Evolutionary conservation across 305 asterid species (phyloP), one percentile per base, ranked within the genome.

Genomic region (Plantago coronopus): DNA sequence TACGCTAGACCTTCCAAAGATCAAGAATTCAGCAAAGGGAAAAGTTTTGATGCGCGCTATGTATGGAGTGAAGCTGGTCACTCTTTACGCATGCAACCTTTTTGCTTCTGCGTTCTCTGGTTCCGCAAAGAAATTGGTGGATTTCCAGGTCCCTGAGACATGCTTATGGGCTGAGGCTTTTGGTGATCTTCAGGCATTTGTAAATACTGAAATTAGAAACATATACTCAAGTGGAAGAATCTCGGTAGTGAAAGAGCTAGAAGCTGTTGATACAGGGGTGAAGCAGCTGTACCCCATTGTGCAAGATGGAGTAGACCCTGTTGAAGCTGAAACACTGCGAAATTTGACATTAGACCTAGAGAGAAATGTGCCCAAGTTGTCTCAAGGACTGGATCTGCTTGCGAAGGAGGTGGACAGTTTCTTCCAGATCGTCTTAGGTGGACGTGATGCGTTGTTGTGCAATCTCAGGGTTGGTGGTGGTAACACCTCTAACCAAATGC

Each of bases 1-100:
- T 62, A 81, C 85, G 22, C 77, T 88, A 27, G 77, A 85, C 77
- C 83, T 79, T 14, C 96, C 98, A 20, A 91, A 86, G 74, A 79
- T 86, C 10, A 91, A 88, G 80, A 88, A 85, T 77, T 84, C 95
- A 9, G 74, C 86, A 0, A 88, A 91, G 70, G 98, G 95, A 1
- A 86, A 83, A 78, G 84, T 86, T 20, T 61, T 91, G 70, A 86
- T 91, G 95, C 88, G 67, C 50, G 98, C 95, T 10, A 79, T 91
- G 90, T 88, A 82, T 50, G 98, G 96, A 19, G 88, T 86, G 22
- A 83, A 75, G 81, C 78, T 76, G 47, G 77, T 78, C 5, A 88
- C 93, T 25, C 82, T 91, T 29, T 78, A 83, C 44, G 57, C 84
- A 12, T 91, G 95, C 56, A 79, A 80, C 55, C 70, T 84, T 46